Conservation (phyloP, 2,329 filamentous ascomycete genomes). For the Hansfordia pulvinata region DNA sequence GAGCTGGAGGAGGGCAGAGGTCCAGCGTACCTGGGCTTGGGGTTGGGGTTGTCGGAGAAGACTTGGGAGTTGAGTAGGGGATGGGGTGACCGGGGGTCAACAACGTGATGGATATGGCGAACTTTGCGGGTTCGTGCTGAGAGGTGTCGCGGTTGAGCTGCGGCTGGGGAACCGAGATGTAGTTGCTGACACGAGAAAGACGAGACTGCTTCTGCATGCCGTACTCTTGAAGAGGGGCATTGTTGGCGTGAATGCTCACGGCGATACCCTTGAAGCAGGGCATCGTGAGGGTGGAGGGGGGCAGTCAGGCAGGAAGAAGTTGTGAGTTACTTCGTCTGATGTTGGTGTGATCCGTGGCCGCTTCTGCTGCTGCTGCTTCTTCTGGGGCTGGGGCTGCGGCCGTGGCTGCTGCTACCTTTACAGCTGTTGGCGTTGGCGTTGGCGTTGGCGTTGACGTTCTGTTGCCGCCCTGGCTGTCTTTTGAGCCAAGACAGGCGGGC, state of each 20-base stretch:
- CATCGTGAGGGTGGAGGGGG: slow-evolving; percentile 31
- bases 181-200: slow-evolving; percentile 85
- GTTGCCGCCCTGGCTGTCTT: too few relatives aligned
- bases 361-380: too few relatives aligned
- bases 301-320: too few relatives aligned
- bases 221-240: slow-evolving; percentile 75
- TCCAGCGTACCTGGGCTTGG: slow-evolving; percentile 70
- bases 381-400: too few relatives aligned
- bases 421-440: too few relatives aligned
- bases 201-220: slow-evolving; percentile 90
- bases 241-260: slow-evolving; percentile 82
- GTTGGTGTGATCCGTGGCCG: too few relatives aligned
- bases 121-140: slow-evolving; percentile 85
- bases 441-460: too few relatives aligned
- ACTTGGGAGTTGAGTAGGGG: slow-evolving; percentile 81
- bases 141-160: slow-evolving; percentile 57
- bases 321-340: too few relatives aligned
- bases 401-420: too few relatives aligned
- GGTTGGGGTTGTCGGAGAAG: slow-evolving; percentile 65
- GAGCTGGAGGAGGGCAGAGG: slow-evolving; percentile 43
- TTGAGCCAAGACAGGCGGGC: too few relatives aligned
- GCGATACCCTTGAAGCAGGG: slow-evolving; percentile 99
- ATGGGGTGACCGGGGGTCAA: slow-evolving; percentile 79
- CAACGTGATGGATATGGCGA: slow-evolving; percentile 95
- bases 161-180: slow-evolving; percentile 88